phyloP scores from a whole-genome alignment of 331 rosid genomes.

The Saraca asoca region DNA sequence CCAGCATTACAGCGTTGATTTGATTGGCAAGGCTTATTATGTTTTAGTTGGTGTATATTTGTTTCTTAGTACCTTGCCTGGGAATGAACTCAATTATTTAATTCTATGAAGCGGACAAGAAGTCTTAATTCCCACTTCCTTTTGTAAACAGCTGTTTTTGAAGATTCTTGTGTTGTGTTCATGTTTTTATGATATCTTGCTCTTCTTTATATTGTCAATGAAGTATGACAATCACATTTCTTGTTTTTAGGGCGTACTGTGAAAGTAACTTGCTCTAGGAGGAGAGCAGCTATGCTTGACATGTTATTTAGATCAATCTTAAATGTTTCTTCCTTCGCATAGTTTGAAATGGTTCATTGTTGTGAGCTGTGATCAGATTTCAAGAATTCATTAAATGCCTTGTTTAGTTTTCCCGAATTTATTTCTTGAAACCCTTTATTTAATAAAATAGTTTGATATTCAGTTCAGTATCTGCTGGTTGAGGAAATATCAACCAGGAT shows the following conservation, averaged over 20 bases:
- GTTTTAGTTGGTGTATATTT: neutral
- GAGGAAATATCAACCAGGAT: too few species aligned
- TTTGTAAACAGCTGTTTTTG: constrained; percentile 26
- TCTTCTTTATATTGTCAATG: neutral
- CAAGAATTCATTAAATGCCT: neutral
- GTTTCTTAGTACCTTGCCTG: neutral
- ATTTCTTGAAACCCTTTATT: neutral
- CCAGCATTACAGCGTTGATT: neutral
- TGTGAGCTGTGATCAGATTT: constrained; percentile 14
- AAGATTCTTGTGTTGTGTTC: neutral
- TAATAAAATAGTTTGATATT: constrained; percentile 13
- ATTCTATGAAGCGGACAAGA: neutral
- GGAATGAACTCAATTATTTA: neutral
- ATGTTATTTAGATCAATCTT: neutral
- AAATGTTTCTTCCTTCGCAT: too few species aligned
- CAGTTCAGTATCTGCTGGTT: too few species aligned
- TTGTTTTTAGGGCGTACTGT: neutral
- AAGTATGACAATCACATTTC: neutral
- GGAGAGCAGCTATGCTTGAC: constrained; percentile 21
- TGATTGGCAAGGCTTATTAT: constrained; percentile 25
- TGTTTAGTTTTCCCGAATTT: neutral
- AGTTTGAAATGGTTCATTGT: constrained; percentile 4
- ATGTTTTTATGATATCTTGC: constrained; percentile 23
- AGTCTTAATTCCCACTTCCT: constrained; percentile 7
- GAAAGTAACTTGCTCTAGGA: constrained; percentile 16